A percentile compares a stretch with the other conserved stretches of the same genome.
These are phyloP conservation scores for Colletotrichum nymphaeae DNA, from an alignment of 2,329 filamentous ascomycete genomes.

Conservation along the genomic window DNA sequence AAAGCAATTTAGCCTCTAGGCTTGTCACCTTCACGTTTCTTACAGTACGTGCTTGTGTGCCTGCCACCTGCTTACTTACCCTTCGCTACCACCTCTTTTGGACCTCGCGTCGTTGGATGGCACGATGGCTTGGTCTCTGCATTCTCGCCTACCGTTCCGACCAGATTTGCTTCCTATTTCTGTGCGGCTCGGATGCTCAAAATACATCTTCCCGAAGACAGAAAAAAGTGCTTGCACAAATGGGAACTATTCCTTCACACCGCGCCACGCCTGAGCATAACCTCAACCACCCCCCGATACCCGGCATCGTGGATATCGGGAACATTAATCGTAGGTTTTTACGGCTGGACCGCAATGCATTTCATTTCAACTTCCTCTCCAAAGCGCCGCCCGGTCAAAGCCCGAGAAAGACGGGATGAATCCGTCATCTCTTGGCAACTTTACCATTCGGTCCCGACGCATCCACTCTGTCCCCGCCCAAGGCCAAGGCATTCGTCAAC, in stretches of 20 bases:
- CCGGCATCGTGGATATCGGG: background rate
- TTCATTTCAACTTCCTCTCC: constrained; percentile 12
- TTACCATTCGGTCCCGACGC: constrained; percentile 29
- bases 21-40: background rate
- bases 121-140: background rate
- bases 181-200: background rate
- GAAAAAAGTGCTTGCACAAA: background rate
- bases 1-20: constrained; percentile 20
- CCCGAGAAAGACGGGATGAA: constrained; percentile 33
- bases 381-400: constrained; percentile 26
- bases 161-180: background rate
- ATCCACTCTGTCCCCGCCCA: constrained; percentile 21
- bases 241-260: background rate
- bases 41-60: background rate
- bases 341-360: constrained; percentile 17
- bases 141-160: background rate
- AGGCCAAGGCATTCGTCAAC: no score
- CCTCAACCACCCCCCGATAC: background rate
- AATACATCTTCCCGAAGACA: background rate
- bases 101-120: background rate
- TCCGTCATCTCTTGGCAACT: constrained; percentile 30
- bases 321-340: background rate
- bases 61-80: background rate
- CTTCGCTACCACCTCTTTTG: background rate
- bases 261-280: no score